Percentiles rank a stretch among this genome's conserved stretches.
phyloP scores from a whole-genome alignment of 306 rosid genomes.

The Cajanus cajan region DNA sequence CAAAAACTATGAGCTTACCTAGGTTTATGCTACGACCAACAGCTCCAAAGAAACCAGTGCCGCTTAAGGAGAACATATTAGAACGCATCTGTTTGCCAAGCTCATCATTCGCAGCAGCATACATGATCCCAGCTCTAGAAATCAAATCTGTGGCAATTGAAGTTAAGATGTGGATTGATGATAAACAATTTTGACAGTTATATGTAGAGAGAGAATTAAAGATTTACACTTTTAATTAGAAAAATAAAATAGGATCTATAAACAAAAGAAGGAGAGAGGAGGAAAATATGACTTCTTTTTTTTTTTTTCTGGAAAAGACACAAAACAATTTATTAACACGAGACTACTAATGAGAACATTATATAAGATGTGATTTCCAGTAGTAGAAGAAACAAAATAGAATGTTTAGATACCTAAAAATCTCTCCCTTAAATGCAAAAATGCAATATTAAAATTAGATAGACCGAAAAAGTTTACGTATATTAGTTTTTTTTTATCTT shows the following conservation, averaged over 20 bases:
- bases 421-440: no score
- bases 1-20: conserved; percentile 46
- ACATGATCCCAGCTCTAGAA: conserved; percentile 99
- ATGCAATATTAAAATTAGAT: no score
- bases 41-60: conserved; percentile 81
- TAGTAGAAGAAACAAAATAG: no score
- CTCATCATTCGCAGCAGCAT: conserved; percentile 51
- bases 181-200: conserved; percentile 14
- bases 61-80: conserved; percentile 82
- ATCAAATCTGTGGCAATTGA: conserved; percentile 61
- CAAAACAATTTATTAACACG: no score
- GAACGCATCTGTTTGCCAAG: conserved; percentile 56
- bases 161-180: conserved; percentile 53
- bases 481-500: no score
- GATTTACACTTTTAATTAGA: neutral
- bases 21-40: conserved; percentile 87
- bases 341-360: no score
- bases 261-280: neutral
- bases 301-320: no score
- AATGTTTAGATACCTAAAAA: no score
- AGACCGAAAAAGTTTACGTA: no score
- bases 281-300: neutral
- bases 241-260: neutral
- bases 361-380: no score
- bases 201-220: no score